Conservation (phyloP, 2,329 filamentous ascomycete species). For the Sporothrix variecibatus region DNA sequence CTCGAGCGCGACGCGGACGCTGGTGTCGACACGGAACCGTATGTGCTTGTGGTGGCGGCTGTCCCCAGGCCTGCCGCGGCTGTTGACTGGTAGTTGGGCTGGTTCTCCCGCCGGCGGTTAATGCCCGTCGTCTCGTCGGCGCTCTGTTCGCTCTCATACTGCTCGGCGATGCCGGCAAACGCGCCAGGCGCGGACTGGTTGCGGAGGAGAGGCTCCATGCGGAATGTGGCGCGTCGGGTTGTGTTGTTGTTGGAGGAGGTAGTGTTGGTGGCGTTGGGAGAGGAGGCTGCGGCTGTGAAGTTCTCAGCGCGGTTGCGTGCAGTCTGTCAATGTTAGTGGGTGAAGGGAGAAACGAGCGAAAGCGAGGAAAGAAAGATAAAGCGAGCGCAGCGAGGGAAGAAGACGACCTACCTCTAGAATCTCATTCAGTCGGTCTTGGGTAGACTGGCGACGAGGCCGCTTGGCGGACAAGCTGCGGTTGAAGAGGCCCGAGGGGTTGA, state of each 20-base stretch:
- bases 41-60: conserved; percentile 23
- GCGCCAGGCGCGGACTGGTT: conserved; percentile 29
- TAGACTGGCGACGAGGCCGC: conserved; percentile 34
- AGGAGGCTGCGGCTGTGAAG: conserved; percentile 12
- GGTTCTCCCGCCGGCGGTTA: conserved; percentile 31
- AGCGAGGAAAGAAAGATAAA: neutral
- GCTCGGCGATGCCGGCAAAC: conserved; percentile 30
- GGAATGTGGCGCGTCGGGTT: conserved; percentile 9
- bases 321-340: conserved; percentile 28
- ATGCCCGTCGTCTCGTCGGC: conserved; percentile 32
- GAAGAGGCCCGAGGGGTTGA: neutral
- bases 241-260: conserved; percentile 26
- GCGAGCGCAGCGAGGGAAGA: neutral
- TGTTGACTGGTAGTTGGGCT: conserved; percentile 34
- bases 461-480: conserved; percentile 13
- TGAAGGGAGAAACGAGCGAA: neutral
- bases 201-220: conserved; percentile 30
- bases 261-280: neutral
- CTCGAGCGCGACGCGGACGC: conserved; percentile 5
- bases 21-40: conserved; percentile 16
- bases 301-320: conserved; percentile 37
- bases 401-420: conserved; percentile 38
- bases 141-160: conserved; percentile 25
- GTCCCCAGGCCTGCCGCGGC: conserved; percentile 17
- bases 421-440: conserved; percentile 38